Conservation (phyloP, 169 alveolate genomes). For the Pseudocohnilembus persalinus region DNA sequence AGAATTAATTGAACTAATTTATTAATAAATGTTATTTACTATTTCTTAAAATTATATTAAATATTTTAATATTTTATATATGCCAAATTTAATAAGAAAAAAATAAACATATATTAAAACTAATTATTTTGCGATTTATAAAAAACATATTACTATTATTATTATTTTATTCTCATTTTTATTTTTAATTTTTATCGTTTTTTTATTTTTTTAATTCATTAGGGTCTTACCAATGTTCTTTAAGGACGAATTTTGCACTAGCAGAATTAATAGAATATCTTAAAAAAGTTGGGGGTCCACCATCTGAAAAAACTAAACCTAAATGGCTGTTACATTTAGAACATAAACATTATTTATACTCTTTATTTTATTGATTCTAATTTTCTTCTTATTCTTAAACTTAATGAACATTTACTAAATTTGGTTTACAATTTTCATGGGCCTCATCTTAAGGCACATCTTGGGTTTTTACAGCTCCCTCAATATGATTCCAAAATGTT, state of each 20-base stretch:
- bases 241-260: slow-evolving; percentile 24
- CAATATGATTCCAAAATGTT: slow-evolving; percentile 36
- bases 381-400: not conserved
- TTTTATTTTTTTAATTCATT: not conserved
- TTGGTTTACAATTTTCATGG: not conserved
- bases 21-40: too few relatives aligned
- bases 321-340: slow-evolving; percentile 31
- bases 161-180: too few relatives aligned
- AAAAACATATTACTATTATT: too few relatives aligned
- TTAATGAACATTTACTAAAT: slow-evolving; percentile 11
- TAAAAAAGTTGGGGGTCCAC: slow-evolving; percentile 48
- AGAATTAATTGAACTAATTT: too few relatives aligned
- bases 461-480: slow-evolving; percentile 20
- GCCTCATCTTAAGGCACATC: slow-evolving; percentile 2
- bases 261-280: slow-evolving; percentile 42
- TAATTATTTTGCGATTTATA: too few relatives aligned
- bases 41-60: too few relatives aligned
- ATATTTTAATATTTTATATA: too few relatives aligned
- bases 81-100: too few relatives aligned
- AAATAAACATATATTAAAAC: too few relatives aligned
- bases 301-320: slow-evolving; percentile 43
- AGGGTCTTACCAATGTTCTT: slow-evolving; percentile 31
- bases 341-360: slow-evolving; percentile 22
- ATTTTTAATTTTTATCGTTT: not conserved
- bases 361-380: not conserved